Evolutionary conservation across 2,329 filamentous ascomycete genomes (phyloP).

Genomic region (Ascochyta rabiei): DNA sequence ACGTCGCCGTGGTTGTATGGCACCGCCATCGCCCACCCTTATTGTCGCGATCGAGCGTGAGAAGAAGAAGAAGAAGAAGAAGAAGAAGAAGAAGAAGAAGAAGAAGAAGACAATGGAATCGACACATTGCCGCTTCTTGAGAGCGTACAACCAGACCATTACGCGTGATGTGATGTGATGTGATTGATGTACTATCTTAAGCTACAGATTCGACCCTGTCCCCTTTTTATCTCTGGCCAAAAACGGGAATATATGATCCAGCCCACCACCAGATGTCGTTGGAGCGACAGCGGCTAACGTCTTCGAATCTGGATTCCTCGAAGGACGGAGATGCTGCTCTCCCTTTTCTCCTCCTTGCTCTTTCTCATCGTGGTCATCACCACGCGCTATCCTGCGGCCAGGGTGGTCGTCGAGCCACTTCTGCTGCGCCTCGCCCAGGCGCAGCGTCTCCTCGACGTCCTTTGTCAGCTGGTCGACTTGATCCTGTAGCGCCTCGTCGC

Average conservation of each 20-base stretch:
- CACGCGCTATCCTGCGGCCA: slow-evolving; percentile 34
- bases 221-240: background rate
- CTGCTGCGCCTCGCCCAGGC: slow-evolving; percentile 35
- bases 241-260: slow-evolving; percentile 30
- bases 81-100: too few relatives aligned
- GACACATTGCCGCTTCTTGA: too few relatives aligned
- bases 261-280: background rate
- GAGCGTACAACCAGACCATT: too few relatives aligned
- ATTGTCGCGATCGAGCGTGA: too few relatives aligned
- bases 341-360: slow-evolving; percentile 7
- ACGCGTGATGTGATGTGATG: too few relatives aligned
- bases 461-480: slow-evolving; percentile 64
- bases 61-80: too few relatives aligned
- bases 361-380: too few relatives aligned
- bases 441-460: slow-evolving; percentile 63
- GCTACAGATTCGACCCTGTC: background rate
- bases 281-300: background rate
- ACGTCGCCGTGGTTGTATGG: too few relatives aligned
- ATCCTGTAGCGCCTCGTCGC: slow-evolving; percentile 63
- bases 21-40: too few relatives aligned
- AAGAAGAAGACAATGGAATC: too few relatives aligned
- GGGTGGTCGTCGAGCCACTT: slow-evolving; percentile 44
- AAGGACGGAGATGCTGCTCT: background rate
- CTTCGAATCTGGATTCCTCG: background rate
- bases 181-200: too few relatives aligned